phyloP scores from a whole-genome alignment of 1,284 basidiomycete genomes.

The Trichosporon sp. region DNA sequence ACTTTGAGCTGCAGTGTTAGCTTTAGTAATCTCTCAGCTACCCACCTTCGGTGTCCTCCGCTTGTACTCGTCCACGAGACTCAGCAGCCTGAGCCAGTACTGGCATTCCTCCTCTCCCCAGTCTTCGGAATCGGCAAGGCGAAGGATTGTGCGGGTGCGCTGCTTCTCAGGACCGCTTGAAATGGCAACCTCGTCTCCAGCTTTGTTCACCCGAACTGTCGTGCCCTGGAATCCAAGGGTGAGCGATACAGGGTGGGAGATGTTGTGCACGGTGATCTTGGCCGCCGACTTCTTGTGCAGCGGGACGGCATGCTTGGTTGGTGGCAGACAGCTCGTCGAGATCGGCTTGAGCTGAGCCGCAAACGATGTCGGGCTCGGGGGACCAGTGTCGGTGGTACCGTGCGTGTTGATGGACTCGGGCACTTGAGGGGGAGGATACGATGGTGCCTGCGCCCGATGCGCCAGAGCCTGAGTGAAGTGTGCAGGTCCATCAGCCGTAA shows the following conservation, averaged over 20 bases:
- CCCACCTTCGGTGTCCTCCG: conserved; percentile 41
- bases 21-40: neutral
- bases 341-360: conserved; percentile 7
- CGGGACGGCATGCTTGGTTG: conserved; percentile 8
- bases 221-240: conserved; percentile 17
- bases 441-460: neutral
- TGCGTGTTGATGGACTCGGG: conserved; percentile 3
- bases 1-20: conserved; percentile 41
- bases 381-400: neutral
- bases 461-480: neutral
- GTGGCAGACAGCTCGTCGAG: conserved; percentile 6
- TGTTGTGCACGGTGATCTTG: conserved; percentile 19
- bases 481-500: conserved; percentile 2
- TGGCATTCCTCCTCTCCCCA: conserved; percentile 35
- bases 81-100: conserved; percentile 36
- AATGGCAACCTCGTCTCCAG: conserved; percentile 10
- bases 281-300: conserved; percentile 14
- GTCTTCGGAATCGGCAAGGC: neutral
- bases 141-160: conserved; percentile 17
- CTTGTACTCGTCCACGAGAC: conserved; percentile 41
- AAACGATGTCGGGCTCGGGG: neutral
- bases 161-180: conserved; percentile 11
- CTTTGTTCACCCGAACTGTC: conserved; percentile 14
- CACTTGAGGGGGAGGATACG: neutral
- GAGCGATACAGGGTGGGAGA: conserved; percentile 6